phyloP scores from a whole-genome alignment of 108 stramenopile species.

The Pseudonitzschia delicatissima region DNA sequence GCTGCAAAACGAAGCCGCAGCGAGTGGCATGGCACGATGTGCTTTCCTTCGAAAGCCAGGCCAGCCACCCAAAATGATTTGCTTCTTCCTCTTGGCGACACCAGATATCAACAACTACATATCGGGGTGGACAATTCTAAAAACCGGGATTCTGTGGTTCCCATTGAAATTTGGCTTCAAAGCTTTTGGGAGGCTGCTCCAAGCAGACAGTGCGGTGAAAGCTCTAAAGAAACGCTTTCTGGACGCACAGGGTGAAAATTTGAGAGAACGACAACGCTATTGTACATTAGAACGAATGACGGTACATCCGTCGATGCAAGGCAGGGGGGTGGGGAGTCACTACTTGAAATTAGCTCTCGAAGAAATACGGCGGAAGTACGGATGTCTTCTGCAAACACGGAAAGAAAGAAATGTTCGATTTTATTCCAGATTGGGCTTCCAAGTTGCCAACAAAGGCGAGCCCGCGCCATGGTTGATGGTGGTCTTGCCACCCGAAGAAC shows the following conservation, averaged over 20 bases:
- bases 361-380: neutral
- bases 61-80: neutral
- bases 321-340: neutral
- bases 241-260: neutral
- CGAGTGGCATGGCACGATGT: neutral
- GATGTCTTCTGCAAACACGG: neutral
- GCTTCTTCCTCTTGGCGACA: neutral
- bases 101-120: neutral
- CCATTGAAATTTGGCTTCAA: neutral
- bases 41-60: conserved; percentile 2
- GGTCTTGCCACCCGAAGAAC: neutral
- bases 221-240: neutral
- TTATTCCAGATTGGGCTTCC: neutral
- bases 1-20: neutral
- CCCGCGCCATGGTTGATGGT: neutral
- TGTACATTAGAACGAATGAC: neutral
- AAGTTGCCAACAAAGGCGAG: neutral
- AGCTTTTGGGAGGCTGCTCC: neutral
- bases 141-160: neutral
- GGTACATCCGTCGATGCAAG: neutral
- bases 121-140: neutral
- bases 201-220: neutral
- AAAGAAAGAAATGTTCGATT: neutral
- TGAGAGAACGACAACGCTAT: neutral
- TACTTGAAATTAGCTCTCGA: neutral